Percentiles rank a stretch among this genome's conserved stretches.
phyloP scores from a whole-genome alignment of 225 moss, liverwort and hornwort species.

The Takakia lepidozioides region DNA sequence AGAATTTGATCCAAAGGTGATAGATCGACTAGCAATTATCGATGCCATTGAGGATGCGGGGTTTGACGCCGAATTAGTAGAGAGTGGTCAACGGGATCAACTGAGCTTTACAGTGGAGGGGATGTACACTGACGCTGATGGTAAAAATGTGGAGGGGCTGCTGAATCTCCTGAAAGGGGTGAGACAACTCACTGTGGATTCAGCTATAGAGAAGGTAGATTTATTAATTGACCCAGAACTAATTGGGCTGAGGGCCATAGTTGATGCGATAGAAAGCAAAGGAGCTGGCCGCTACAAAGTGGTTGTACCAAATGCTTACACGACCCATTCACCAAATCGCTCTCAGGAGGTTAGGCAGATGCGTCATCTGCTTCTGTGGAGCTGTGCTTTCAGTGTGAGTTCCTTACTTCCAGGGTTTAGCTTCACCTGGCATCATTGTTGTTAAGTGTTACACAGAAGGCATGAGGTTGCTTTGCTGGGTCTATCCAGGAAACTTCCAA shows the following conservation, averaged over 20 bases:
- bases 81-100: slow-evolving; percentile 57
- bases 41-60: slow-evolving; percentile 74
- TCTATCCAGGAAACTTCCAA: no score
- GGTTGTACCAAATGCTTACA: slow-evolving; percentile 62
- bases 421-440: no score
- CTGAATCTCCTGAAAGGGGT: slow-evolving; percentile 49
- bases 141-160: slow-evolving; percentile 28
- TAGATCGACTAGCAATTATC: slow-evolving; percentile 49
- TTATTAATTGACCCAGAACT: slow-evolving; percentile 73
- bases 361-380: slow-evolving; percentile 48
- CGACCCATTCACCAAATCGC: slow-evolving; percentile 55
- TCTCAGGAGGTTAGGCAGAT: slow-evolving; percentile 59
- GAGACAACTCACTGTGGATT: slow-evolving; percentile 37
- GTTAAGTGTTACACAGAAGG: no score
- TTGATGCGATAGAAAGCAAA: slow-evolving; percentile 52
- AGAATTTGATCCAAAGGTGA: slow-evolving; percentile 58
- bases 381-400: slow-evolving; percentile 55
- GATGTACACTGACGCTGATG: slow-evolving; percentile 32
- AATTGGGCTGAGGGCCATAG: slow-evolving; percentile 56
- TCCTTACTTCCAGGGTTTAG: neutral
- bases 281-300: slow-evolving; percentile 46
- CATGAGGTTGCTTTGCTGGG: no score
- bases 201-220: slow-evolving; percentile 38
- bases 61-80: slow-evolving; percentile 75
- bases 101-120: slow-evolving; percentile 54